Evolutionary conservation across 2,329 filamentous ascomycete genomes (phyloP), one percentile per base, ranked within the genome.

Genomic region (Aspergillus tubingensis): DNA sequence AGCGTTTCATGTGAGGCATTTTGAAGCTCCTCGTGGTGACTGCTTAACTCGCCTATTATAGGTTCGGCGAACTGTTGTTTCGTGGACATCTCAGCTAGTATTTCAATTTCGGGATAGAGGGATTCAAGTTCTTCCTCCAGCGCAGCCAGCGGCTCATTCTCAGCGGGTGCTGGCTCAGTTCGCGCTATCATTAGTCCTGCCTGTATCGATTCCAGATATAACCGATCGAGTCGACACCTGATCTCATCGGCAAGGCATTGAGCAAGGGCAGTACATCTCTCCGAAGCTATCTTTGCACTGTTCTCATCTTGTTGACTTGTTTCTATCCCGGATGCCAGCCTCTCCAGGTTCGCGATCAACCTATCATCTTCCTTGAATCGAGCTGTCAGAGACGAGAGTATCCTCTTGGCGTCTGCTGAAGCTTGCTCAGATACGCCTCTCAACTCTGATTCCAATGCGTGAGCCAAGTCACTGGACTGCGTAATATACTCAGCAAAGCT

Each of bases 21-120:
- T 15, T 67, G 70, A 51, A 73, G 62, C 41, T 73, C 66, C 25
- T 66, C 67, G 49, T 74, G 74, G 21, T 67, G 67, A 43, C 70
- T 68, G 39, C 72, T 69, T 21, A 79, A 70, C 51, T 73, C 74
- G 2, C 68, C 70, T 23, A 76, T 62, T 52, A 79, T 78, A 5
- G 76, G 73, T 41, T 76, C 76, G 7, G 73, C 72, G 65, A 78
- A 79, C 57, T 76, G 72, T 49, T 81, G 77, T 61, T 74, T 75
- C 1, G 74, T 76, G 54, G 78, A 79, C 63, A 79, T 74, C n/a
- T 78, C 73, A 44, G 77, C 70, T 36, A 79, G 62, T 3, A 77
- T 65, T 23, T 72, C 73, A 47, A 79, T 77, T 52, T 79, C 76
- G 0, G 74, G 69, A 52, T 78, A 77, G 1, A 79, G 62, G 17